These are phyloP conservation scores for Diaporthe humulicola DNA, from an alignment of 2,329 filamentous ascomycete species.

Conservation along the genomic window DNA sequence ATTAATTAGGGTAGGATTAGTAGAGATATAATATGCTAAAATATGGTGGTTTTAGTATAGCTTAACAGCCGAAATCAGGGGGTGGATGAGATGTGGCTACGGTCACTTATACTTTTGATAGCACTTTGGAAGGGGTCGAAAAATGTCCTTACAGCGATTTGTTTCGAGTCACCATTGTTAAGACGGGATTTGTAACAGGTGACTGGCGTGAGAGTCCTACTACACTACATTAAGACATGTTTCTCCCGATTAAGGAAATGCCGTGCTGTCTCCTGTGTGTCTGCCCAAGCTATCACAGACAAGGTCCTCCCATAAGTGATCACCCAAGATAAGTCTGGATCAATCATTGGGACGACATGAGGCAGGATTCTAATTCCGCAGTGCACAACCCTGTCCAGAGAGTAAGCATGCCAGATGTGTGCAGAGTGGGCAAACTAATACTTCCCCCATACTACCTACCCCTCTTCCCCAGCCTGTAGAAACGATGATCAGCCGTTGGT, in stretches of 20 bases:
- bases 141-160: not conserved
- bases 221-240: not conserved
- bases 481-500: not conserved
- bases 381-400: not conserved
- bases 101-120: too few relatives aligned
- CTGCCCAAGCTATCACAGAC: not conserved
- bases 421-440: not conserved
- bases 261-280: not conserved
- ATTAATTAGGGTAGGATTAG: too few relatives aligned
- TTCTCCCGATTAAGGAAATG: not conserved
- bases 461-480: not conserved
- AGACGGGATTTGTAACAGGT: not conserved
- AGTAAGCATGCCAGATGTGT: not conserved
- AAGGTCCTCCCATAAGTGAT: not conserved
- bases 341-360: not conserved
- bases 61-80: too few relatives aligned
- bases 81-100: too few relatives aligned
- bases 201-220: not conserved
- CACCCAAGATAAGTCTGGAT: not conserved
- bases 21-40: too few relatives aligned
- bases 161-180: not conserved
- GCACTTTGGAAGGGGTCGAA: too few relatives aligned
- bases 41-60: too few relatives aligned
- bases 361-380: not conserved
- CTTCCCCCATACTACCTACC: slow-evolving; percentile 7